phyloP scores from a whole-genome alignment of 495 filamentous ascomycete genomes.

The Aspergillus steynii region DNA sequence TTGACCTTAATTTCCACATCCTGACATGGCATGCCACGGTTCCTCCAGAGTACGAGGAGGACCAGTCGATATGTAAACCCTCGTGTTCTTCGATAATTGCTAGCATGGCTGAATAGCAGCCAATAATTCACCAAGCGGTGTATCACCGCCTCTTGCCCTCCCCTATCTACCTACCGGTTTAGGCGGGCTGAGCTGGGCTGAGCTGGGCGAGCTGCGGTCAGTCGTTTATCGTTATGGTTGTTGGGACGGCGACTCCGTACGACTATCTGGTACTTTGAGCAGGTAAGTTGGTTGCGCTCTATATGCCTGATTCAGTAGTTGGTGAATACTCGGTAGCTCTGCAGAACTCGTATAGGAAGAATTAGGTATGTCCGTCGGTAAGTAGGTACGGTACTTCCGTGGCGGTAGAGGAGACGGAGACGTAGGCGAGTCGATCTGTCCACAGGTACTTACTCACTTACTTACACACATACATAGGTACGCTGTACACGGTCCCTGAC shows the following conservation, averaged over 20 bases:
- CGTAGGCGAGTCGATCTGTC: not conserved
- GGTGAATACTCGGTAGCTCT: not conserved
- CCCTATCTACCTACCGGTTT: not conserved
- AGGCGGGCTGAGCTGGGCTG: not conserved
- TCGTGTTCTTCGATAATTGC: slow-evolving; percentile 2
- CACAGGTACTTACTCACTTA: not conserved
- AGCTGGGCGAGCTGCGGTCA: not conserved
- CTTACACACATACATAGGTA: not conserved
- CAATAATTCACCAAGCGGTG: slow-evolving; percentile 19
- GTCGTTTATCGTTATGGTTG: too few species aligned
- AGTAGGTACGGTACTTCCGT: not conserved
- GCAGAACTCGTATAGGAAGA: not conserved
- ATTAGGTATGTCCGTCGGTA: not conserved
- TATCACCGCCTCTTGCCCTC: slow-evolving; percentile 16
- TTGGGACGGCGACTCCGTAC: too few species aligned
- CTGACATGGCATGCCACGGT: not conserved
- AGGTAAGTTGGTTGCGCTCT: too few species aligned
- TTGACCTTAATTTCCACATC: not conserved
- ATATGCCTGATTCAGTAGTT: not conserved
- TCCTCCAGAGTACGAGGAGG: not conserved
- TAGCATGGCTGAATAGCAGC: slow-evolving; percentile 17
- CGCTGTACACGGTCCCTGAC: not conserved
- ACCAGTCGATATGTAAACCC: not conserved
- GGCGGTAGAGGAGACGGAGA: not conserved
- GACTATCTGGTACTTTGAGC: too few species aligned